Evolutionary conservation across 352 stramenopile species (phyloP), one percentile per base, ranked within the genome.

Genomic region (Pythium aphanidermatum): DNA sequence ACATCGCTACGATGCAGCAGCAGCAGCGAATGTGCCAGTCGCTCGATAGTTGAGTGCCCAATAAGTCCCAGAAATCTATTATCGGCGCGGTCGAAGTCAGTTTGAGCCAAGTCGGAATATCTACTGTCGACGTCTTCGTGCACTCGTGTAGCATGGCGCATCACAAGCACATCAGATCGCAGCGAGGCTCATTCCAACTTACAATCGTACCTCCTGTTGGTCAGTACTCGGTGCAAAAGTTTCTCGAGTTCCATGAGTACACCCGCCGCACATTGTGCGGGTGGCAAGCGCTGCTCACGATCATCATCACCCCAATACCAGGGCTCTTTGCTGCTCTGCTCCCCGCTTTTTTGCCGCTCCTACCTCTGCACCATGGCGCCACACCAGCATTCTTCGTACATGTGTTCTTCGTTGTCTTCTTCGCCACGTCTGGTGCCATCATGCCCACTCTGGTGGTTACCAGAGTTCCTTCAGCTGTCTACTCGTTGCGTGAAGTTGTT

Each of bases 281-380:
- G n/a, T 35, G 35, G 30, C 55, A 48, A 13, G 47, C 30, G 4
- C 14, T 26, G 0, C 28, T 16, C 10, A 35, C 46, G 16, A 41
- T 58, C 23, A 2, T 51, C 12, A 23, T 10, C 13, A 58, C 55
- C 13, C 55, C 55, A 8, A 9, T 57, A 8, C 55, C 48, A 1
- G 42, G 55, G 4, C 37, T 63, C 19, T 6, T 51, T 9, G 34
- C 25, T 3, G 41, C 48, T 7, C 13, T 63, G 7, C 7, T 55
- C 6, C 55, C 47, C 5, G 35, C 35, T 1, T 33, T 58, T 7
- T 10, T 58, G 5, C 55, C 55, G 1, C 20, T 63, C 1, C 13
- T 36, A 9, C 26, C 39, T 10, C 39, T 51, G 20, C 44, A 32
- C 4, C 17, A 46, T 10, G 44, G 45, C 6, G 16, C 52, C n/a